Conservation (phyloP, 1,284 basidiomycete genomes). For the Puccinia coronata region DNA sequence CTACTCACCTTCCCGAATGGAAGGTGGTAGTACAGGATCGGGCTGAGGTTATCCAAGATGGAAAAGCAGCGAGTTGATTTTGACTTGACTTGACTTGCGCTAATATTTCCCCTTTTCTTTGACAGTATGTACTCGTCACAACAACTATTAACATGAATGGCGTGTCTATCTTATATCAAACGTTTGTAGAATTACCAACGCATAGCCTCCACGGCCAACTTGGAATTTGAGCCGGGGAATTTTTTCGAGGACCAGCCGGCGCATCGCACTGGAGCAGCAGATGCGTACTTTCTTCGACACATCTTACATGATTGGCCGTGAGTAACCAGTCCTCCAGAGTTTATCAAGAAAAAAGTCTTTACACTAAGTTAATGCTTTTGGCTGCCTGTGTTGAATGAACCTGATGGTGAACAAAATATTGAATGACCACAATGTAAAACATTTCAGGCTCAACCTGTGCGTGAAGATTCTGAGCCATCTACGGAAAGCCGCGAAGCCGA, state of each 20-base stretch:
- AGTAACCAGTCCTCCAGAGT: not conserved
- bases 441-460: not conserved
- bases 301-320: constrained; percentile 31
- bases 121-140: no score
- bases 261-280: not conserved
- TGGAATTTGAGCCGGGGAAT: constrained; percentile 15
- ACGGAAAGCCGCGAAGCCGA: constrained; percentile 6
- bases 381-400: no score
- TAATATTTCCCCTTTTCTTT: no score
- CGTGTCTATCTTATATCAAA: no score
- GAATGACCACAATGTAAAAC: not conserved
- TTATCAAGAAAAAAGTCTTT: not conserved
- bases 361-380: not conserved
- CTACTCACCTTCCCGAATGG: constrained; percentile 9
- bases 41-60: constrained; percentile 5
- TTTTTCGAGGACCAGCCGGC: constrained; percentile 15
- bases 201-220: constrained; percentile 6
- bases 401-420: no score
- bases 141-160: no score
- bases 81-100: no score
- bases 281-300: constrained; percentile 27
- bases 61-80: not conserved
- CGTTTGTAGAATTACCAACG: not conserved
- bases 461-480: constrained; percentile 4
- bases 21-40: constrained; percentile 30